These are phyloP conservation scores for Crucihimalaya himalaica DNA, from an alignment of 345 rosid genomes.

Conservation along the genomic window DNA sequence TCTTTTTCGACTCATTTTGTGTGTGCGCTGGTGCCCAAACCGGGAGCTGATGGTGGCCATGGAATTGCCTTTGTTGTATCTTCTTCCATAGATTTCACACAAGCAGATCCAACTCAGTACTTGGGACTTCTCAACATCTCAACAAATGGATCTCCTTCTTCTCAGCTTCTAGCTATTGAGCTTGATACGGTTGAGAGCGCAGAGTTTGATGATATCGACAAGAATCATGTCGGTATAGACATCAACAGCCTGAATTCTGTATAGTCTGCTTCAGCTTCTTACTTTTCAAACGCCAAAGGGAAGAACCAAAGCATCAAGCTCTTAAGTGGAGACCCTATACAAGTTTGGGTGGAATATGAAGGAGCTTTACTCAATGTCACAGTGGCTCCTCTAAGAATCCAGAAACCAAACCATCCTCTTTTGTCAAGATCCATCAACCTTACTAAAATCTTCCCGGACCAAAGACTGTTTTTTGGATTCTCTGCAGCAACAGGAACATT, in stretches of 20 bases:
- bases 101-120: constrained; percentile 34
- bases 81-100: constrained; percentile 26
- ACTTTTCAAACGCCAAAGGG: constrained; percentile 36
- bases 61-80: constrained; percentile 51
- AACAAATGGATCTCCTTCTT: constrained; percentile 40
- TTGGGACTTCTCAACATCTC: constrained; percentile 52
- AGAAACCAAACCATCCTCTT: constrained; percentile 52
- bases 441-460: constrained; percentile 42
- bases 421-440: constrained; percentile 48
- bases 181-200: constrained; percentile 49
- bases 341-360: constrained; percentile 64
- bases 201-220: constrained; percentile 51
- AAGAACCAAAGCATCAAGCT: constrained; percentile 42
- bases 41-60: constrained; percentile 46
- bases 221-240: constrained; percentile 64
- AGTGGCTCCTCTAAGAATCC: constrained; percentile 41
- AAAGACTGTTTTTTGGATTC: constrained; percentile 50
- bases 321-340: constrained; percentile 46
- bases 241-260: constrained; percentile 47
- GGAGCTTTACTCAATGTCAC: constrained; percentile 46
- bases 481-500: constrained; percentile 54
- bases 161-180: constrained; percentile 57
- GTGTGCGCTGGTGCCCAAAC: constrained; percentile 43
- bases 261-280: constrained; percentile 44
- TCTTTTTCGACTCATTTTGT: constrained; percentile 48